Evolutionary conservation across 2,329 filamentous ascomycete species (phyloP).

Genomic region (Stemphylium vesicarium): DNA sequence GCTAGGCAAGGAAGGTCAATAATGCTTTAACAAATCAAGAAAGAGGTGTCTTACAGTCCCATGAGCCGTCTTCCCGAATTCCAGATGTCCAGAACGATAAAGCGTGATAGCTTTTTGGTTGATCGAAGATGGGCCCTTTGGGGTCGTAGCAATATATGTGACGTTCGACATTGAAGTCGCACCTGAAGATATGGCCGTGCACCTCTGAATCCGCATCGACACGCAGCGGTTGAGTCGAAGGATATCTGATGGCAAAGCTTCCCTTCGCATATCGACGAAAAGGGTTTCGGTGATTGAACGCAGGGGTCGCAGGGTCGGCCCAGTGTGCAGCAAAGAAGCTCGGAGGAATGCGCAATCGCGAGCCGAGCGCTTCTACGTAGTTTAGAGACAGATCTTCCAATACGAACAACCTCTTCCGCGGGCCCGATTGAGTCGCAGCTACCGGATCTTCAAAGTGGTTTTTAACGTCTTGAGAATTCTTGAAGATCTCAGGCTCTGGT

Average conservation of each 20-base stretch:
- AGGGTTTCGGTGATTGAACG: slow-evolving; percentile 16
- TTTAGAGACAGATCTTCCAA: not conserved
- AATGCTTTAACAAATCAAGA: not conserved
- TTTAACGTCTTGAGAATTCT: not conserved
- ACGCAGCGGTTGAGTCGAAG: slow-evolving; percentile 6
- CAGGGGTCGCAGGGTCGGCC: slow-evolving; percentile 13
- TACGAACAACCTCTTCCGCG: not conserved
- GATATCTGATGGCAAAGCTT: slow-evolving; percentile 7
- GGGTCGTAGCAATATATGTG: slow-evolving; percentile 10
- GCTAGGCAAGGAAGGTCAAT: not conserved
- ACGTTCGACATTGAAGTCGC: slow-evolving; percentile 13
- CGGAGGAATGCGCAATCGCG: slow-evolving; percentile 10
- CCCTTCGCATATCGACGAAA: slow-evolving; percentile 10
- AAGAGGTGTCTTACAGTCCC: slow-evolving; percentile 1
- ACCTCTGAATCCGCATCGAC: slow-evolving; percentile 6
- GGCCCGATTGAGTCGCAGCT: not conserved
- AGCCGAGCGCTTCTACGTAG: slow-evolving; percentile 1
- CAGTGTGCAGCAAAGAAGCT: slow-evolving; percentile 19
- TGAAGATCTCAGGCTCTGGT: not conserved
- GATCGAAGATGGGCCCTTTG: slow-evolving; percentile 11
- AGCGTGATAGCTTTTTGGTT: slow-evolving; percentile 12
- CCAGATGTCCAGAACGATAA: slow-evolving; percentile 15
- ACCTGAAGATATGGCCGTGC: not conserved
- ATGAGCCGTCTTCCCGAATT: slow-evolving; percentile 6
- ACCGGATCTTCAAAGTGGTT: not conserved